phyloP scores from a whole-genome alignment of 192 early-diverging fungal species.

The Coemansia sp. region DNA sequence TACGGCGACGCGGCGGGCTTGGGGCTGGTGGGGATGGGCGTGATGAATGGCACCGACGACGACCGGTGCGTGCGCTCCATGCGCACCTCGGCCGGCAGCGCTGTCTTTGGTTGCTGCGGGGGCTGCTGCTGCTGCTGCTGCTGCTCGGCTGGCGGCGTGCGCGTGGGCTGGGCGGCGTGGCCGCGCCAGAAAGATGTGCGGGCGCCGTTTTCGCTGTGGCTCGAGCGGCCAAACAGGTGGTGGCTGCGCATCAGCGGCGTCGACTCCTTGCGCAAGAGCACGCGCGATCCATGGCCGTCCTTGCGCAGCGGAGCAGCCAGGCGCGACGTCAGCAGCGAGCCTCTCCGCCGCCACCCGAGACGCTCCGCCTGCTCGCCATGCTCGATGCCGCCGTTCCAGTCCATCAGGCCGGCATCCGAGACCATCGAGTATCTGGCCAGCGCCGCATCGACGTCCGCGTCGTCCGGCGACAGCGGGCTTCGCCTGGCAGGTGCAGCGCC shows the following conservation, averaged over 20 bases:
- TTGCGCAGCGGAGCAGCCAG: conserved; percentile 30
- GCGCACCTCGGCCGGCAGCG: background rate
- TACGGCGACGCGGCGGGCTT: conserved; percentile 31
- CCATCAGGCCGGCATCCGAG: conserved; percentile 6
- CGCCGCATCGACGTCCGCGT: conserved; percentile 1
- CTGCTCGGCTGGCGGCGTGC: background rate
- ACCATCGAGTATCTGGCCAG: conserved; percentile 27
- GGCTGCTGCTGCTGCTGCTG: background rate
- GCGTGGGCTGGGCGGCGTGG: conserved; percentile 12
- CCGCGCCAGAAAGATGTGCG: conserved; percentile 37
- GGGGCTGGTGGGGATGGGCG: conserved; percentile 16
- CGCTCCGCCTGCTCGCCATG: conserved; percentile 13
- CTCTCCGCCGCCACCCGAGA: conserved; percentile 44
- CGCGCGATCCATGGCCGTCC: conserved; percentile 14
- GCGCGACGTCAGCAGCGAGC: conserved; percentile 39
- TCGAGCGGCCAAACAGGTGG: conserved; percentile 16
- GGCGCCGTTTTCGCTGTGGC: conserved; percentile 10
- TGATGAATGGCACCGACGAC: conserved; percentile 45
- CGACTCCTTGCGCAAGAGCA: conserved; percentile 35
- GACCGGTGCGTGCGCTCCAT: conserved; percentile 46
- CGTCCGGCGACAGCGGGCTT: background rate
- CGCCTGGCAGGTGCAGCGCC: conserved; percentile 1
- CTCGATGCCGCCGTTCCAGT: conserved; percentile 5
- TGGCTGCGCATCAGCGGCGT: conserved; percentile 24
- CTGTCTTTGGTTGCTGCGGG: background rate